Percentiles rank a stretch among this genome's conserved stretches.
Conservation (phyloP, 805 yeast species). For the Kodamaea nitidulidarum region DNA sequence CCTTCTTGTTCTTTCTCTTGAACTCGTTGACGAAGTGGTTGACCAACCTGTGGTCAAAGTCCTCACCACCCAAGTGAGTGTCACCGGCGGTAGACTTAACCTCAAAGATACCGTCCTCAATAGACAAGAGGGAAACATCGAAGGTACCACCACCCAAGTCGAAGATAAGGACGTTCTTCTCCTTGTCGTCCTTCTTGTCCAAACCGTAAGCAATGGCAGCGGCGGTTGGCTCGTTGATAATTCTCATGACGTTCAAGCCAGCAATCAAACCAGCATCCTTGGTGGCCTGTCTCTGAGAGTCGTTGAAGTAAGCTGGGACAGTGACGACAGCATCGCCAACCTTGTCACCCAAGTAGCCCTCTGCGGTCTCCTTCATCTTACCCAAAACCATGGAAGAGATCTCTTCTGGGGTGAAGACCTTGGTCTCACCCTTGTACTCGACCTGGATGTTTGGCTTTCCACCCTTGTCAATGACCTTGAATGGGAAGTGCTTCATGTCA, state of each 20-base stretch:
- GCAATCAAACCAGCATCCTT: constrained; percentile 34
- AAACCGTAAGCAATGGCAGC: constrained; percentile 35
- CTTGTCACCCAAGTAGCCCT: constrained; percentile 24
- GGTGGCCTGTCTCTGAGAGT: constrained; percentile 33
- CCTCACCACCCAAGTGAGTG: constrained; percentile 91
- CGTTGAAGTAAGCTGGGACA: constrained; percentile 33
- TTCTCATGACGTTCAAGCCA: constrained; percentile 32
- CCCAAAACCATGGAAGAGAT: constrained; percentile 30
- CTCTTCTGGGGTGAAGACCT: constrained; percentile 30
- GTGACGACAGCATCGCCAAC: constrained; percentile 30
- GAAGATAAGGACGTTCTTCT: constrained; percentile 54
- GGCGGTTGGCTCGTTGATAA: constrained; percentile 32
- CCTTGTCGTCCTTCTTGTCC: constrained; percentile 55
- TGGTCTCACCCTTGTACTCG: constrained; percentile 32
- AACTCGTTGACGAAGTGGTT: constrained; percentile 91
- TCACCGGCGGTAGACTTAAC: constrained; percentile 49
- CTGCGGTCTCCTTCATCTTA: constrained; percentile 33
- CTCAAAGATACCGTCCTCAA: constrained; percentile 48
- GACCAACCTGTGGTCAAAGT: constrained; percentile 94
- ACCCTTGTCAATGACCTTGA: constrained; percentile 27
- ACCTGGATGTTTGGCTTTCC: constrained; percentile 30
- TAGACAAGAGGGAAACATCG: constrained; percentile 44
- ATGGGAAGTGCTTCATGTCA: constrained; percentile 31
- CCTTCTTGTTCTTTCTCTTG: constrained; percentile 98
- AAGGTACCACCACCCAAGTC: constrained; percentile 47